A percentile compares a stretch with the other conserved stretches of the same genome.
phyloP scores from a whole-genome alignment of 1,139 yeast genomes.

The Saccharomyces hybrid region DNA sequence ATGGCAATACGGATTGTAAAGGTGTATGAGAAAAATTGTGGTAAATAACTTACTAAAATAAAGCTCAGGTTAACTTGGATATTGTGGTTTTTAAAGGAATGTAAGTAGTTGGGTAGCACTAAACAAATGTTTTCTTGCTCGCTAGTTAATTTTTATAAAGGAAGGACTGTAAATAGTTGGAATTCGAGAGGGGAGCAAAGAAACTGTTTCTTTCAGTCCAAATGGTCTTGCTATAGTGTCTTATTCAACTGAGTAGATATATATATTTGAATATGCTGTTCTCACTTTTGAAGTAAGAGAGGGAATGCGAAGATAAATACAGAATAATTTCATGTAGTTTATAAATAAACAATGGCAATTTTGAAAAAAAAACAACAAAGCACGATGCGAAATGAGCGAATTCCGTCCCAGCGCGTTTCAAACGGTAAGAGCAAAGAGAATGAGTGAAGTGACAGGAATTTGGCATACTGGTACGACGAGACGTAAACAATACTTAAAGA shows the following conservation, averaged over 20 bases:
- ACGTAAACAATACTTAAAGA: neutral
- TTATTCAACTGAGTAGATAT: neutral
- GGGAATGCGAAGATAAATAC: neutral
- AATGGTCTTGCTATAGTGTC: neutral
- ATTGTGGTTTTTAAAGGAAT: slow-evolving; percentile 9
- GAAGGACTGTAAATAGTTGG: neutral
- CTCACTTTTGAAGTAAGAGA: neutral
- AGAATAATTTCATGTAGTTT: neutral
- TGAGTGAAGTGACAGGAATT: neutral
- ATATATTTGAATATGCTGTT: neutral
- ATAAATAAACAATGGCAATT: neutral
- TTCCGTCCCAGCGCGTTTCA: neutral
- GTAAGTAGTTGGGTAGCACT: slow-evolving; percentile 11
- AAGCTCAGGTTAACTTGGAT: neutral
- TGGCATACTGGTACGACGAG: neutral
- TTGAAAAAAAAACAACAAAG: slow-evolving; percentile 1
- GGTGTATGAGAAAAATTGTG: neutral
- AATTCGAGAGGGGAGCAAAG: neutral
- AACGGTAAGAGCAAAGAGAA: neutral
- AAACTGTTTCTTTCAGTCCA: neutral
- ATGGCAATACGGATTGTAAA: neutral
- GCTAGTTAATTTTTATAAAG: neutral
- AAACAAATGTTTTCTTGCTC: neutral
- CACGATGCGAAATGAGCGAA: neutral
- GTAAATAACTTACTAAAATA: neutral